Conservation (phyloP, 352 stramenopile genomes). For the Phytophthora hybrid region DNA sequence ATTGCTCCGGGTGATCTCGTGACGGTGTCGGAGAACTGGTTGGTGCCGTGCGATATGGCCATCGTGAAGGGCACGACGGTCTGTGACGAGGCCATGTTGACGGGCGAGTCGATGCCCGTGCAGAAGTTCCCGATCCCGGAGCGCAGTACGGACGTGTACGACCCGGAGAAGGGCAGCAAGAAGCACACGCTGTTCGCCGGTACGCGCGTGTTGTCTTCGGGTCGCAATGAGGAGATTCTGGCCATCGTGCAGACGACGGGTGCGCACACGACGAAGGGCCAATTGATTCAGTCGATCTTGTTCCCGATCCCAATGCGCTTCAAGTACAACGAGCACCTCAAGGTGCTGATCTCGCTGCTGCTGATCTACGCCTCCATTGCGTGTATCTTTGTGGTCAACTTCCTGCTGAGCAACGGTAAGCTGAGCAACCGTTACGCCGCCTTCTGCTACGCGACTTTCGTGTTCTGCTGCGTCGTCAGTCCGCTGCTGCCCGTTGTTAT, state of each 20-base stretch:
- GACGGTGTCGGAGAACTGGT: conserved; percentile 48
- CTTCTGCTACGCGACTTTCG: conserved; percentile 59
- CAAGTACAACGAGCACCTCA: conserved; percentile 85
- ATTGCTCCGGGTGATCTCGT: conserved; percentile 57
- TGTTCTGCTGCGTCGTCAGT: conserved; percentile 55
- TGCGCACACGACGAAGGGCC: conserved; percentile 69
- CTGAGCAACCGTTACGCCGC: conserved; percentile 53
- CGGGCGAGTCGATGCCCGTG: conserved; percentile 71
- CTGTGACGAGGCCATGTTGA: conserved; percentile 56
- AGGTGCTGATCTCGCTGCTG: conserved; percentile 63
- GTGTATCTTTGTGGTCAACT: conserved; percentile 45
- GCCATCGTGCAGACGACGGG: conserved; percentile 72
- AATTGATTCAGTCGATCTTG: conserved; percentile 75
- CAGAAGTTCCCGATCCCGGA: conserved; percentile 66
- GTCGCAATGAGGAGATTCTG: conserved; percentile 51
- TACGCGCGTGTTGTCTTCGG: conserved; percentile 60
- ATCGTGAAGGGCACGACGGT: conserved; percentile 50
- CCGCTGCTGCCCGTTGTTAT: conserved; percentile 80
- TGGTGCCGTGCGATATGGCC: conserved; percentile 55
- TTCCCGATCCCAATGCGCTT: conserved; percentile 79
- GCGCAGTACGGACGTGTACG: conserved; percentile 45
- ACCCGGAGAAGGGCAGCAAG: conserved; percentile 48
- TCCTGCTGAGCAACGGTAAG: conserved; percentile 50
- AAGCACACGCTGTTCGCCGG: conserved; percentile 79
- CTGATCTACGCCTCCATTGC: conserved; percentile 60